Base-by-base conservation (phyloP, 2,329 filamentous ascomycete genomes). In the Alternaria sp. region DNA sequence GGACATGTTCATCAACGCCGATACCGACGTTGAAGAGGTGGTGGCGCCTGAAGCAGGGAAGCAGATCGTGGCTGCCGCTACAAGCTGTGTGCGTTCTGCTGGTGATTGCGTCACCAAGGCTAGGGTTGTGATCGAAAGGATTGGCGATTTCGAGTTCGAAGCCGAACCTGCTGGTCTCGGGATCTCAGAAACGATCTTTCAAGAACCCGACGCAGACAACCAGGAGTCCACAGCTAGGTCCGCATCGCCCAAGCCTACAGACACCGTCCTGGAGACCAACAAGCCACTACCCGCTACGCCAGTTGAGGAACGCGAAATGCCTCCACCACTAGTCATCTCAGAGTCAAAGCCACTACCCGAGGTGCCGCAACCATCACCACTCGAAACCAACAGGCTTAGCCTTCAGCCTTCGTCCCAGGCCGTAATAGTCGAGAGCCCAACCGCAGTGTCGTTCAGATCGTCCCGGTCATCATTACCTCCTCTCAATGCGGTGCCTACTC, bases 71-170 rank as follows among this genome's bases (percentile, higher is more conserved):
- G 85, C 87, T 64, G 92, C 93, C 19, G 93, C 93, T 9, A 97
- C 93, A 7, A 89, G 88, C 63, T 97, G 94, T 76, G 94, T 99
- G 25, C 90, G 93, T 70, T 91, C 93, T 21, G 93, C 94, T 47
- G 95, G 95, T 44, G 93, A 97, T 71, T 97, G 95, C 79, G 91
- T 97, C 19, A 90, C 91, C 7, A 95, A 94, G 81, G 91, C 94
- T 11, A 93, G 93, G 73, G 86, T 88, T 76, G 89, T 96, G 47
- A 91, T 99, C 61, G 93, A 97, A 80, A 87, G 91, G 64, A 93
- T 96, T 67, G 93, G 94, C 19, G 94, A 97, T 78, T 97, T 97
- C 68, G 93, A 97, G 78, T 89, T 94, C 69, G 88, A 73, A 45
- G 62, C 63, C 2, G 82, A 73, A 49, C 63, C 62, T 4, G 82